Percentiles rank a stretch among this genome's conserved stretches.
Evolutionary conservation across 345 rosid genomes (phyloP).

Genomic region (Euphorbia pulcherrima): DNA sequence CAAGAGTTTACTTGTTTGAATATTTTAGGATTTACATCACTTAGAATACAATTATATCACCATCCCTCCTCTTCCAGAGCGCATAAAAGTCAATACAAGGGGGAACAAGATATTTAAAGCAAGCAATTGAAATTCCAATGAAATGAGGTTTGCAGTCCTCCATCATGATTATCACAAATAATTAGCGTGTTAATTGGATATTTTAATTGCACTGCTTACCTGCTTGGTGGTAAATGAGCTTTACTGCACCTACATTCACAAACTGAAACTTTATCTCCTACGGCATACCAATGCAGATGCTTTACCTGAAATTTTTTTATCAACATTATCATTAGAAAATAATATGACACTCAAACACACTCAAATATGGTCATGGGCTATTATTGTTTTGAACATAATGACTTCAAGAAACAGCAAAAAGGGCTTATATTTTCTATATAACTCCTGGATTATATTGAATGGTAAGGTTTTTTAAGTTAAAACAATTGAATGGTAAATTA

Average conservation of each 20-base stretch:
- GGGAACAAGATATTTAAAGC: background rate
- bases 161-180: background rate
- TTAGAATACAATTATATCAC: background rate
- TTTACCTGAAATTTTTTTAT: slow-evolving; percentile 54
- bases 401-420: background rate
- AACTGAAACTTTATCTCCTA: slow-evolving; percentile 62
- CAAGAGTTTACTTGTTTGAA: background rate
- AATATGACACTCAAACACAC: background rate
- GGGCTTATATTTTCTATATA: background rate
- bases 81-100: background rate
- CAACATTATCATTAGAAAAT: slow-evolving; percentile 9
- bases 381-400: background rate
- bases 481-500: slow-evolving; percentile 3
- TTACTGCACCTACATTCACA: slow-evolving; percentile 90
- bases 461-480: background rate
- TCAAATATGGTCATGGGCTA: background rate
- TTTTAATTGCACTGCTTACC: slow-evolving; percentile 41
- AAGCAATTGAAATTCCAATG: background rate
- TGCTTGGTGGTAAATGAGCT: slow-evolving; percentile 91
- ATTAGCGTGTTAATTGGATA: background rate
- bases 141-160: background rate
- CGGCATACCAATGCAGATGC: slow-evolving; percentile 85
- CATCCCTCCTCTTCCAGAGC: background rate
- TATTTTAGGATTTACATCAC: background rate
- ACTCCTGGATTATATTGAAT: background rate